Base-by-base conservation (phyloP, 129 eudicot species). In the Arctium lappa region DNA sequence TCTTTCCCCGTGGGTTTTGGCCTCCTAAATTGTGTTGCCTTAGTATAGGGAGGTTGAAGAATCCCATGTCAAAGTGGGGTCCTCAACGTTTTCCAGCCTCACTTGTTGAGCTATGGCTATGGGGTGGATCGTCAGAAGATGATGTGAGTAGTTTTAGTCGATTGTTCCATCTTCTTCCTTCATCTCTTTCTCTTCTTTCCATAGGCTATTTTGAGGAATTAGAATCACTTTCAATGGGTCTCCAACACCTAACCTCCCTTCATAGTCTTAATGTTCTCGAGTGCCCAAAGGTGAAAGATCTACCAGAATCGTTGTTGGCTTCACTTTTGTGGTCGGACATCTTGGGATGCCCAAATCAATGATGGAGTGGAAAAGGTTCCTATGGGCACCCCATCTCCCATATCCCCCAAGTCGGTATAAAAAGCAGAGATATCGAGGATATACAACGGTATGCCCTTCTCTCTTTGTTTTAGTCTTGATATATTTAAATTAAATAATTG, bases 191-290 rank as follows among this genome's bases (percentile, higher is more conserved):
- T 13, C 0, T 0, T 3, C 66, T 80, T 30, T 0, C 0, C 0
- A 44, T 85, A 38, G 0, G 0, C 0, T 22, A 0, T 0, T 69
- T 69, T 46, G 8, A 56, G 36, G 22, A 85, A 32, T 10, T 85
- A 50, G 56, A 79, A 48, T 37, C 71, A 10, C 1, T 56, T 69
- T 42, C 75, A 38, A 8, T 16, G 71, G 79, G 80, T 22, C 56
- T 84, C 31, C 50, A 73, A 79, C 74, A 72, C 56, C 80, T 84
- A 60, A 79, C 76, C 22, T 84, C 83, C 69, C 75, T 84, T 66
- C 30, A 62, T 39, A 11, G 6, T 72, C 83, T 84, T 3, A 0
- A 0, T 0, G 62, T 84, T 42, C 0, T 0, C 0, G 0, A 2
- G 0, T 80, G 81, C 65, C 85, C 81, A 22, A 76, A 56, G 85